A percentile compares a stretch with the other conserved stretches of the same genome.
Evolutionary conservation across 2,329 filamentous ascomycete species (phyloP).

Genomic region (Beauveria rudraprayagi): DNA sequence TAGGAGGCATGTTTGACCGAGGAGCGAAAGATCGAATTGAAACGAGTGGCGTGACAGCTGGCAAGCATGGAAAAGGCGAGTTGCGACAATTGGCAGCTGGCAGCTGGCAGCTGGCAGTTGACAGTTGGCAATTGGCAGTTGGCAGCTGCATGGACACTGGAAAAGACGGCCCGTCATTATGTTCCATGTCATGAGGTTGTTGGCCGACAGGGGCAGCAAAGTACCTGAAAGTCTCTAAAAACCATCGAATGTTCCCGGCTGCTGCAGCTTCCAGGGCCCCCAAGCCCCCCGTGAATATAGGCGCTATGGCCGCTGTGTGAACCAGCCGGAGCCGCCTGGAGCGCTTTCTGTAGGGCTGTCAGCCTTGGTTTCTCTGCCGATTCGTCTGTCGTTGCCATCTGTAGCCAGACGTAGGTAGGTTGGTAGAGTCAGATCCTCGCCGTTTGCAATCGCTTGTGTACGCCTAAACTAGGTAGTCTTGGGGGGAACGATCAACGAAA

Average conservation of each 20-base stretch:
- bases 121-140: neutral
- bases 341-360: neutral
- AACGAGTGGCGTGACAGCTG: neutral
- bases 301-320: constrained; percentile 1
- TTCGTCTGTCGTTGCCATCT: too few relatives aligned
- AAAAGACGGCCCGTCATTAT: too few relatives aligned
- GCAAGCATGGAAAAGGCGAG: neutral
- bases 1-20: neutral
- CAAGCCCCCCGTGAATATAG: neutral
- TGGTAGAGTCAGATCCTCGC: too few relatives aligned
- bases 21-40: neutral
- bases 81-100: neutral
- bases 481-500: neutral
- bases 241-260: neutral
- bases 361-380: neutral
- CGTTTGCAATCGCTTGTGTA: neutral
- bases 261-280: too few relatives aligned
- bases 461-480: neutral
- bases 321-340: neutral
- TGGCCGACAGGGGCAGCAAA: neutral
- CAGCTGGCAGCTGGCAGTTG: neutral
- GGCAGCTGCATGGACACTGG: neutral
- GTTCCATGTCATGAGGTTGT: too few relatives aligned
- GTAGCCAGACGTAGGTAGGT: too few relatives aligned
- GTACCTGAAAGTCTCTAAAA: neutral